Percentiles rank a stretch among this genome's conserved stretches.
phyloP scores from a whole-genome alignment of 2,329 filamentous ascomycete genomes.

The Stemphylium beticola region DNA sequence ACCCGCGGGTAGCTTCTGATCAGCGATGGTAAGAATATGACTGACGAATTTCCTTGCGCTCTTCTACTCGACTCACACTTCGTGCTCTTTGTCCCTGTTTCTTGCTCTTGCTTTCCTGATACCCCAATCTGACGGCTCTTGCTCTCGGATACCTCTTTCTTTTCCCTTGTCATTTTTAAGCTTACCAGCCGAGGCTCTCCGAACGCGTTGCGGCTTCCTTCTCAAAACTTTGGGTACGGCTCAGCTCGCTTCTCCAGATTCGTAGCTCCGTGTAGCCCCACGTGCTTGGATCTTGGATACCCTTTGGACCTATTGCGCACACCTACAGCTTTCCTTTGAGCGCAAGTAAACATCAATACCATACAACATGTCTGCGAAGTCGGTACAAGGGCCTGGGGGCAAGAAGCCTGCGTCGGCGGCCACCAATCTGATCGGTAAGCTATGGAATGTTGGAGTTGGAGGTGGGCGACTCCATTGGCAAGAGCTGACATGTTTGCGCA shows the following conservation, averaged over 20 bases:
- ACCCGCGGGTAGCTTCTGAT: constrained; percentile 40
- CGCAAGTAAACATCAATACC: neutral
- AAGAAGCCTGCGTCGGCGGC: constrained; percentile 85
- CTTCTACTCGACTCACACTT: constrained; percentile 14
- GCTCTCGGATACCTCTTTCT: neutral
- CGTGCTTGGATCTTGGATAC: neutral
- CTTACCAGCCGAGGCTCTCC: constrained; percentile 1
- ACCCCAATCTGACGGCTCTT: constrained; percentile 4
- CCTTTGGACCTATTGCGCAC: neutral
- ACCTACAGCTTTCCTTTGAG: neutral
- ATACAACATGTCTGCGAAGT: constrained; percentile 65
- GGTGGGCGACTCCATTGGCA: neutral
- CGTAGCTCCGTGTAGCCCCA: neutral
- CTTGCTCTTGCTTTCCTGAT: constrained; percentile 5
- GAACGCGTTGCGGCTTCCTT: neutral
- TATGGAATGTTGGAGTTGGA: constrained; percentile 5
- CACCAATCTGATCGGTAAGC: constrained; percentile 86
- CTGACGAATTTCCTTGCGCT: constrained; percentile 25
- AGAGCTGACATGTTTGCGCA: constrained; percentile 49
- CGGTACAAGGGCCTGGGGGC: constrained; percentile 61
- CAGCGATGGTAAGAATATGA: constrained; percentile 27
- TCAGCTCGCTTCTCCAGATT: neutral
- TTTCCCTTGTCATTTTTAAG: constrained; percentile 25
- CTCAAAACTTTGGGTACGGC: neutral
- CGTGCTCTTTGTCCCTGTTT: constrained; percentile 8